phyloP scores from a whole-genome alignment of 106 monocot genomes.

The Gastrodia elata region DNA sequence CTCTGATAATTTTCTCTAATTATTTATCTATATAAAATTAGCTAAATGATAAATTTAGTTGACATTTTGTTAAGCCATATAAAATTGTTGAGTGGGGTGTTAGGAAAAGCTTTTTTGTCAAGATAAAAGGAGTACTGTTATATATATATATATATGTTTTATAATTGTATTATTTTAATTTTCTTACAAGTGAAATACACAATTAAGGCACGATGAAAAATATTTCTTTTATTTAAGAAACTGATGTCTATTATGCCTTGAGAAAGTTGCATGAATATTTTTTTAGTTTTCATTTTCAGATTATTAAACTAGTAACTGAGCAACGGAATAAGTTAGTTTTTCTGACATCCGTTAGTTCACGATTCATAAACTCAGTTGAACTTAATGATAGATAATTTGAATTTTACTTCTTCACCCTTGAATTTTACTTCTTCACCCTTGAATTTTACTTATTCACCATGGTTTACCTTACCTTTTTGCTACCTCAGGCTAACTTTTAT shows the following conservation, averaged over 20 bases:
- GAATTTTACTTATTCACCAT: background rate
- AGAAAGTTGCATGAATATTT: background rate
- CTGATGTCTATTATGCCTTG: background rate
- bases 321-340: background rate
- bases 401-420: background rate
- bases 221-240: background rate
- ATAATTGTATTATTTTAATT: background rate
- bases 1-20: too few relatives aligned
- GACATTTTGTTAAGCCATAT: too few relatives aligned
- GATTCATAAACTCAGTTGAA: too few relatives aligned
- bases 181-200: background rate
- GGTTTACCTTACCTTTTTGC: too few relatives aligned
- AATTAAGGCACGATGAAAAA: background rate
- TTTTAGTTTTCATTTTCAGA: background rate
- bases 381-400: too few relatives aligned
- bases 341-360: background rate
- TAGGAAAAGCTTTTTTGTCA: too few relatives aligned
- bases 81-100: too few relatives aligned
- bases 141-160: background rate
- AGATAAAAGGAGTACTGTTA: too few relatives aligned
- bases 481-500: background rate
- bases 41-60: too few relatives aligned
- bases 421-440: background rate
- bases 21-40: too few relatives aligned
- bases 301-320: background rate